Evolutionary conservation across 345 rosid species (phyloP), one percentile per base, ranked within the genome.

Genomic region (Salix koriyanagi): DNA sequence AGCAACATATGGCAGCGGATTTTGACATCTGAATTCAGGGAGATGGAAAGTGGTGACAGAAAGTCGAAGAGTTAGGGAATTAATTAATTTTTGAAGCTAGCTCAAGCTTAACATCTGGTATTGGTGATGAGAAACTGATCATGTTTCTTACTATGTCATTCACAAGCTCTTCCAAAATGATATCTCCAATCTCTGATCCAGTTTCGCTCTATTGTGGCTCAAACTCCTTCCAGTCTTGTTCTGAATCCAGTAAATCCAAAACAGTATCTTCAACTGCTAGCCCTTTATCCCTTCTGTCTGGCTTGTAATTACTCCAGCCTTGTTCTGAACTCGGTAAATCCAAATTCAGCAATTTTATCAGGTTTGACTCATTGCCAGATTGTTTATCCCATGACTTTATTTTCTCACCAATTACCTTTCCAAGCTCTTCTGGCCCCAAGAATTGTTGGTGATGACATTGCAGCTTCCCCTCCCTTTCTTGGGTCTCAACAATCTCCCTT

Each of bases 401-500:
- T 73, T 81, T 88, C 68, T 77, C 84, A 46, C 80, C 75, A 11
- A 76, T 65, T 69, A 81, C 77, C 74, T 78, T 79, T 34, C 84
- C 85, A 12, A 80, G 71, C 75, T 76, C 83, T 50, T 83, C 83
- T 26, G 82, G 39, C 28, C 71, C 84, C 69, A 75, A 28, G 56
- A 71, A 65, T 42, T 69, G 62, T 30, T 11, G 75, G 34, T 36
- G 23, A 4, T 25, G 72, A 26, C 65, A 65, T 26, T 72, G 82
- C 18, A 41, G 66, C 77, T 19, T 71, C 42, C 64, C 75, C 58
- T 80, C 78, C 52, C 71, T 79, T 26, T 65, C 78, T 14, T 75
- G 84, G 42, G 65, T 81, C 58, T 83, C 80, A 15, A 87, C 75
- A 25, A 76, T 75, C 75, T 89, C 92, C 92, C 65, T 83, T 84